Percentiles rank a stretch among this genome's conserved stretches.
phyloP scores from a whole-genome alignment of 768 basidiomycete genomes.

The Agaricus sinodeliciosus region DNA sequence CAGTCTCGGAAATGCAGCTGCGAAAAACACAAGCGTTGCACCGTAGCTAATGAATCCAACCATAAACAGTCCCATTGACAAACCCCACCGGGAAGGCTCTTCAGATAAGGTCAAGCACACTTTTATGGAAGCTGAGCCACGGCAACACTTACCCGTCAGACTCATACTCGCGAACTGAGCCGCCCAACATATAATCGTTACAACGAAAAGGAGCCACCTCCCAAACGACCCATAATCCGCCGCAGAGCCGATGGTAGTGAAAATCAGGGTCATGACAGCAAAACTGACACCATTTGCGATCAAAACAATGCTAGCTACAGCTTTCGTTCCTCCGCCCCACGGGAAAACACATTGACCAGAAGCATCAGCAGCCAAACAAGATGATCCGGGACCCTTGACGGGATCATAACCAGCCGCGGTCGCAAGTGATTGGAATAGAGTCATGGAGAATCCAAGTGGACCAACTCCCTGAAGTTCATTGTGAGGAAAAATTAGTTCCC shows the following conservation, averaged over 20 bases:
- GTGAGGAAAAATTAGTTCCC: background rate
- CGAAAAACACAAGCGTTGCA: conserved; percentile 76
- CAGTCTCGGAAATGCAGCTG: conserved; percentile 72
- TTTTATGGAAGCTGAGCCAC: background rate
- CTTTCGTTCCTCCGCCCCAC: conserved; percentile 67
- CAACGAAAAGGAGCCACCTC: conserved; percentile 66
- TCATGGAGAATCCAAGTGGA: conserved; percentile 62
- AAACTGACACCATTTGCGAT: conserved; percentile 74
- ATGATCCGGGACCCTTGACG: conserved; percentile 58
- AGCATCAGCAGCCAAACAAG: conserved; percentile 47
- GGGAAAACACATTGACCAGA: conserved; percentile 76
- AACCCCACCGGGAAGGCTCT: conserved; percentile 67
- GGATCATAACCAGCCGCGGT: conserved; percentile 74
- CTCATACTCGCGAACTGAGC: conserved; percentile 75
- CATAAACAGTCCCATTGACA: conserved; percentile 76
- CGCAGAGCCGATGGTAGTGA: conserved; percentile 72
- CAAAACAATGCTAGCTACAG: conserved; percentile 71
- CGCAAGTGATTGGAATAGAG: conserved; percentile 67
- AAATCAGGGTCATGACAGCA: conserved; percentile 74
- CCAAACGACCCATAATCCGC: conserved; percentile 75
- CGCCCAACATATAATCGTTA: conserved; percentile 75
- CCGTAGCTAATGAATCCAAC: conserved; percentile 75
- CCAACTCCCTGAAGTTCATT: conserved; percentile 50
- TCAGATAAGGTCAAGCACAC: background rate
- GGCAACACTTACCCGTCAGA: conserved; percentile 47